phyloP scores from a whole-genome alignment of 1,284 basidiomycete species.

The Papiliotrema flavescens region DNA sequence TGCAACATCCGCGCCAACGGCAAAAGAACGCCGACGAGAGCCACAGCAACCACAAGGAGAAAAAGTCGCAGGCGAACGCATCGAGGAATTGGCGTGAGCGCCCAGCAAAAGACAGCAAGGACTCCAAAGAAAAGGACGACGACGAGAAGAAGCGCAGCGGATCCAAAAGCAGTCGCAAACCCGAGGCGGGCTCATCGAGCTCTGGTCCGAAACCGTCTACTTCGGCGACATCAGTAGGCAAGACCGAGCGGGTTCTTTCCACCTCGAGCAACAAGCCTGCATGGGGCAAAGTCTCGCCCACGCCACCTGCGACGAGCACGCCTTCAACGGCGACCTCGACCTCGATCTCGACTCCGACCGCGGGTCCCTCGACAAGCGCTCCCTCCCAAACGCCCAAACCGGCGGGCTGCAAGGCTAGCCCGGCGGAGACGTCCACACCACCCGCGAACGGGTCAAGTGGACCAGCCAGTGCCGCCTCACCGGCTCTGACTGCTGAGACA shows the following conservation, averaged over 20 bases:
- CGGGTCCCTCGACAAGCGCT: not conserved
- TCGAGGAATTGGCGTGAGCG: slow-evolving; percentile 34
- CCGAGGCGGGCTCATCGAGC: not conserved
- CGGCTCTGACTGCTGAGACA: slow-evolving; percentile 14
- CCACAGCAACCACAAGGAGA: slow-evolving; percentile 16
- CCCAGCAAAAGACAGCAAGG: slow-evolving; percentile 9
- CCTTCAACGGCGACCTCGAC: not conserved
- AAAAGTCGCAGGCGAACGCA: slow-evolving; percentile 28
- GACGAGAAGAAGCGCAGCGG: slow-evolving; percentile 5
- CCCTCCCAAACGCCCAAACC: not conserved
- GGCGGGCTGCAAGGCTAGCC: not conserved
- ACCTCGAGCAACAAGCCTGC: not conserved
- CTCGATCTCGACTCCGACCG: not conserved
- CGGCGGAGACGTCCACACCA: slow-evolving; percentile 22
- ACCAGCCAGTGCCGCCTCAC: slow-evolving; percentile 18
- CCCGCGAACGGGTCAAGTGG: slow-evolving; percentile 17
- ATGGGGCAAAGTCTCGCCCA: not conserved
- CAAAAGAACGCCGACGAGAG: slow-evolving; percentile 3
- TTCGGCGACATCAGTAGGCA: not conserved
- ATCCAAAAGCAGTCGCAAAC: not conserved
- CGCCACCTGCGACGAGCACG: slow-evolving; percentile 4
- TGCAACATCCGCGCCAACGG: slow-evolving; percentile 12
- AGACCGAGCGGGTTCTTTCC: not conserved
- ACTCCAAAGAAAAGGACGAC: slow-evolving; percentile 13
- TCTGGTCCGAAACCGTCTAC: not conserved